phyloP scores from a whole-genome alignment of 129 eudicot species.

The Lonicera japonica region DNA sequence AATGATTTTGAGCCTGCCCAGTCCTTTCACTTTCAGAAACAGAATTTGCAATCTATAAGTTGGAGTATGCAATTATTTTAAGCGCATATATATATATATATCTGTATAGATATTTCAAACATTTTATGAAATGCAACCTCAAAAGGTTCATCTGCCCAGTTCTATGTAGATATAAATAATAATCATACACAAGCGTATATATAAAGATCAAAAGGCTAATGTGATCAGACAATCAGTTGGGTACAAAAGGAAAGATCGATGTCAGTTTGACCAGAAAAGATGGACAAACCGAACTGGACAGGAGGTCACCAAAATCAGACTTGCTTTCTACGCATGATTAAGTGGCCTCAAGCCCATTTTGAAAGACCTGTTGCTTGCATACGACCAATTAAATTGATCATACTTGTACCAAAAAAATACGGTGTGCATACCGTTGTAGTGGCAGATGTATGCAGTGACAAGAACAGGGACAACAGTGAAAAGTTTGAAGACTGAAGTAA shows the following conservation, averaged over 20 bases:
- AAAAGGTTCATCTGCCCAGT: not conserved
- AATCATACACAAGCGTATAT: too few relatives aligned
- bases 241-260: too few relatives aligned
- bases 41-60: not conserved
- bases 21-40: not conserved
- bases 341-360: not conserved
- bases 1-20: not conserved
- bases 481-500: slow-evolving; percentile 63
- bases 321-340: not conserved
- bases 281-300: not conserved
- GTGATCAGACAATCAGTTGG: not conserved
- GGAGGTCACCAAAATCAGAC: not conserved
- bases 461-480: slow-evolving; percentile 94
- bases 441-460: slow-evolving; percentile 88
- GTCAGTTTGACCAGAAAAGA: too few relatives aligned
- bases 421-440: slow-evolving; percentile 63
- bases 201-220: not conserved
- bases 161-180: not conserved
- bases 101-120: not conserved
- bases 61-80: not conserved
- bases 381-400: not conserved
- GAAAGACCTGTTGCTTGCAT: not conserved
- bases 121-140: not conserved
- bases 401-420: not conserved
- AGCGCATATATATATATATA: too few relatives aligned